These are phyloP conservation scores for Inga oerstediana DNA, from an alignment of 306 rosid genomes.

Conservation along the genomic window DNA sequence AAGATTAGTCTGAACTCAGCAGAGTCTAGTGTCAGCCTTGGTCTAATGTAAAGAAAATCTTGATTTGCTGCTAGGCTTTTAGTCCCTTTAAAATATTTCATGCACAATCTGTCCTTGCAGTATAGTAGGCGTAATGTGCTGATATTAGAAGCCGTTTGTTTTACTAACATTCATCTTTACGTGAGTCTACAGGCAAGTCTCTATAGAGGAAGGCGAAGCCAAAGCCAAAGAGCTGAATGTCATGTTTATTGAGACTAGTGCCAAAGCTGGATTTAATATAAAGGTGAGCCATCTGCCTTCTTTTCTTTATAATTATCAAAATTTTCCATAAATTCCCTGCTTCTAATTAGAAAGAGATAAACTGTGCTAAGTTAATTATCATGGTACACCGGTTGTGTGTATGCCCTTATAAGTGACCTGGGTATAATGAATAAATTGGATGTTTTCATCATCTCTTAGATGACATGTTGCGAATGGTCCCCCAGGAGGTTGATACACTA, in stretches of 20 bases:
- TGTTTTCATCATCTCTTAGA: slow-evolving; percentile 3
- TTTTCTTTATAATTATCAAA: not conserved
- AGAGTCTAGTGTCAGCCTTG: slow-evolving; percentile 9
- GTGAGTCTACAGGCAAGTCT: slow-evolving; percentile 60
- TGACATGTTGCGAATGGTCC: slow-evolving; percentile 5
- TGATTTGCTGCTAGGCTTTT: not conserved
- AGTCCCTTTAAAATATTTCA: not conserved
- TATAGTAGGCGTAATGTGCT: slow-evolving; percentile 1
- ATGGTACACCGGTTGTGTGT: not conserved
- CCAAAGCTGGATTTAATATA: slow-evolving; percentile 86
- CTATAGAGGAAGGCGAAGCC: slow-evolving; percentile 84
- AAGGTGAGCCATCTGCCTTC: slow-evolving; percentile 50
- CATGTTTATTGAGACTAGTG: slow-evolving; percentile 80
- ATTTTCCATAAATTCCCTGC: slow-evolving; percentile 1
- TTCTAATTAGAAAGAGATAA: slow-evolving; percentile 4
- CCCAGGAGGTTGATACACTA: not conserved
- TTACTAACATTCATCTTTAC: slow-evolving; percentile 8
- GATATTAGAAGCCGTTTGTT: slow-evolving; percentile 16
- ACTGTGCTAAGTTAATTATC: not conserved
- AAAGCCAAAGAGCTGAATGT: slow-evolving; percentile 71
- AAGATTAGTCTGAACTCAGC: not conserved
- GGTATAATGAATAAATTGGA: not conserved
- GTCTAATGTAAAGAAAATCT: slow-evolving; percentile 5
- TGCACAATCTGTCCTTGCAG: not conserved
- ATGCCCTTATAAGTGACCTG: not conserved